Base-by-base conservation (phyloP, 2,329 filamentous ascomycete genomes). In the Ophiognomonia clavigignenti-juglandacearum region DNA sequence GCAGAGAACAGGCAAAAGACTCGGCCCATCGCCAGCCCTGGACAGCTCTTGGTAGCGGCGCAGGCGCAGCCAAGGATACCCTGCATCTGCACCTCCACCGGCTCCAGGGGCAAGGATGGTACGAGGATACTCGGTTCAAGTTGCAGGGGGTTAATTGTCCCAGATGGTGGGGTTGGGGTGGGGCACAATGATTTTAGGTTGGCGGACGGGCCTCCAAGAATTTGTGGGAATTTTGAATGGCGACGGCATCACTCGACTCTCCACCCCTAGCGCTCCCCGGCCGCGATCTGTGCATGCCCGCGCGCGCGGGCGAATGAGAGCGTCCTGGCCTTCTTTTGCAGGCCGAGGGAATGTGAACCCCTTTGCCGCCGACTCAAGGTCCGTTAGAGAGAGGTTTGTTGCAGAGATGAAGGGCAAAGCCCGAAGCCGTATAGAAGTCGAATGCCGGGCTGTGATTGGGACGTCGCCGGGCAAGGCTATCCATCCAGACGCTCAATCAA, bases 101-200 rank as follows among this genome's bases (percentile, higher is more conserved):
- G n/a, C n/a, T n/a, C n/a, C 45, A 44, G 43, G 38, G 40, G 45
- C 40, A 14, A 16, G 9, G n/a, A 23, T 19, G 31, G 35, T 23
- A 38, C 35, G 35, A 14, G 11, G 27, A 39, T 39, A 9, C 35
- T 43, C 26, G n/a, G n/a, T n/a, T n/a, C n/a, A n/a, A 40, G 45
- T 29, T 13, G 26, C 39, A 48, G 35, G 35, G 24, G 32, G 34
- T 26, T 39, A 40, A 27, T 34, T 45, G n/a, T n/a, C n/a, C n/a
- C n/a, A n/a, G n/a, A n/a, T n/a, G n/a, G n/a, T 19, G 34, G 4
- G n/a, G 13, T 5, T 13, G 14, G 45, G 40, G 41, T 45, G 45
- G n/a, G 40, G 48, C 29, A 40, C 34, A 14, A 44, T 39, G 45
- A 48, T 32, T 51, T 49, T 49, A 51, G 45, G 49, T 51, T 51